Percentiles rank a stretch among this genome's conserved stretches.
phyloP scores from a whole-genome alignment of 352 stramenopile species.

The Thraustochytrium striatum region DNA sequence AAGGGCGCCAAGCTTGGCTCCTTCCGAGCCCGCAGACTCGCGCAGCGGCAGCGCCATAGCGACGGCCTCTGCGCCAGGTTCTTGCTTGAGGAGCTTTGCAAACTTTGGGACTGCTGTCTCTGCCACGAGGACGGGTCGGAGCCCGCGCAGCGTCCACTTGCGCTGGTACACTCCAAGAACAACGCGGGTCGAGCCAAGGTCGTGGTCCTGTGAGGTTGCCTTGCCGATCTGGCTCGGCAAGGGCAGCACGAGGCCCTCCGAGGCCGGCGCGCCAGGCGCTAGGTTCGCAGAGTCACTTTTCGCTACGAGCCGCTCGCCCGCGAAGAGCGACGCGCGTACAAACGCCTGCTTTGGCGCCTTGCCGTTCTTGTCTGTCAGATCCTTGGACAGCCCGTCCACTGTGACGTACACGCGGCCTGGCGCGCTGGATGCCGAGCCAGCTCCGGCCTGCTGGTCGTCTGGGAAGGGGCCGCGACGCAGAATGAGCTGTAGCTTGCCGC shows the following conservation, averaged over 20 bases:
- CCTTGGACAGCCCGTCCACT: background rate
- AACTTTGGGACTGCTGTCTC: background rate
- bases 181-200: too few relatives aligned
- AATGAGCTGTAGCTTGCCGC: conserved; percentile 24
- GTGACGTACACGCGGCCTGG: background rate
- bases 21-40: background rate
- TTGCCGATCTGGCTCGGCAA: background rate
- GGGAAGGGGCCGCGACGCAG: conserved; percentile 18
- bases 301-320: background rate
- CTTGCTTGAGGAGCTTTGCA: background rate
- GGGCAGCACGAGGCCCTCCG: background rate
- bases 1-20: background rate
- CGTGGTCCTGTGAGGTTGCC: too few relatives aligned
- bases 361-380: background rate
- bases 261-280: background rate
- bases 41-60: background rate
- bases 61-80: background rate
- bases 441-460: background rate
- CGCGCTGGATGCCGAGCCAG: background rate
- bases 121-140: background rate
- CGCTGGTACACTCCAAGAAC: background rate
- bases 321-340: background rate
- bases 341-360: background rate
- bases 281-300: background rate
- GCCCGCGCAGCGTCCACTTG: background rate